Evolutionary conservation across 164 flowering plant genomes (phyloP), one percentile per base, ranked within the genome.

Genomic region (Macadamia integrifolia): DNA sequence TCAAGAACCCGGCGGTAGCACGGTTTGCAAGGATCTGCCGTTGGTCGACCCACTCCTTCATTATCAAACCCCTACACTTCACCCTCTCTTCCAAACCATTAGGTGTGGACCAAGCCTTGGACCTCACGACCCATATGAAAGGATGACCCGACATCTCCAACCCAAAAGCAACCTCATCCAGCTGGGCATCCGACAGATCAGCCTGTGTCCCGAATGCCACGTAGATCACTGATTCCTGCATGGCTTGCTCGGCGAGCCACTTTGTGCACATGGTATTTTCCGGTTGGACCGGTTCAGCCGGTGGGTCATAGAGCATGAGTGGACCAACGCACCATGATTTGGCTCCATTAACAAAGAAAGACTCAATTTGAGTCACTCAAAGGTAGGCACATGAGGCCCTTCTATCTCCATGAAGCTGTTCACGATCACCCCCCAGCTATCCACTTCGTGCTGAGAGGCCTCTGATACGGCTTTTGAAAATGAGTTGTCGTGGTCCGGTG

Each of bases 11-110:
- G 0, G 81, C 81, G 0, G 49, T 68, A 1, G 81, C 72, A 8
- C 55, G 71, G 57, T 83, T 81, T 1, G 49, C 32, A 12, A 83
- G 56, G 32, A 77, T 69, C 0, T 64, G 3, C 23, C 58, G 29
- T 49, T 83, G 83, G 23, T 77, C 76, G 6, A 72, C 81, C 82
- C 84, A 83, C 0, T 67, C 80, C 10, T 66, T 65, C 13, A 67
- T 52, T 0, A 79, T 61, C 72, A 83, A 52, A 14, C 82, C 84
- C n/a, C 58, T 69, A 0, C 62, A 77, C 14, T 64, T 67, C 17
- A 70, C 15, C 58, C 59, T 61, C 30, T 17, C 49, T 42, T 67
- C 60, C 18, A 50, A 6, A 1, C 58, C 75, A 9, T 31, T 49
- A 13, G 66, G 70, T 8, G 61, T 55, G 48, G 4, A 3, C 74